These are phyloP conservation scores for Circinella minor DNA, from an alignment of 371 early-diverging fungal species.

Conservation along the genomic window DNA sequence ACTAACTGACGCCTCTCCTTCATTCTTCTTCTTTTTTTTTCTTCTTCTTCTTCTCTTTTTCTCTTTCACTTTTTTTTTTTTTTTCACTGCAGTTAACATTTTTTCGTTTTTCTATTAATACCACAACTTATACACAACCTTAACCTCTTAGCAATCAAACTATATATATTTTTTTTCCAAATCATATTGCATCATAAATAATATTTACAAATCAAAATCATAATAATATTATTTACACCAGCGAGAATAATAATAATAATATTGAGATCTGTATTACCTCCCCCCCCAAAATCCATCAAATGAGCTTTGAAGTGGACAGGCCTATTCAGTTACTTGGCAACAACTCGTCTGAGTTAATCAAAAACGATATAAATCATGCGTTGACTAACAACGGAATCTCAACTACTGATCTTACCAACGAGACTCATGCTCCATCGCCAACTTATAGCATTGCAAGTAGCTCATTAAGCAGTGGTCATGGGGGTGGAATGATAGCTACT, in stretches of 20 bases:
- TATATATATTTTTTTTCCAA: too few species aligned
- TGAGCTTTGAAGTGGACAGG: conserved; percentile 17
- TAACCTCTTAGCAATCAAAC: too few species aligned
- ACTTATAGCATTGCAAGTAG: conserved; percentile 10
- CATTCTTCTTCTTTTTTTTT: neutral
- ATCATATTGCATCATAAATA: too few species aligned
- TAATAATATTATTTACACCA: too few species aligned
- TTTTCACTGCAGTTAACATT: neutral
- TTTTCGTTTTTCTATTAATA: neutral
- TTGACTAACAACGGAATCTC: conserved; percentile 2
- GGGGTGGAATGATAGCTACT: neutral
- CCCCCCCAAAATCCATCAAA: neutral
- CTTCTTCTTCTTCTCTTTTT: neutral
- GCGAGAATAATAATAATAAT: neutral
- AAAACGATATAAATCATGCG: conserved; percentile 9
- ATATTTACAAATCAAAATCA: too few species aligned
- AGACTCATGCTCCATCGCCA: conserved; percentile 2
- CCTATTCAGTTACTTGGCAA: conserved; percentile 12
- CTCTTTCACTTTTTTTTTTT: neutral
- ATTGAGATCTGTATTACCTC: neutral
- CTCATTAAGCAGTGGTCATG: conserved; percentile 1
- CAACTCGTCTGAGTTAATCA: conserved; percentile 9
- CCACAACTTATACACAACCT: too few species aligned
- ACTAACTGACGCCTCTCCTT: neutral
- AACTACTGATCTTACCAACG: neutral